Percentiles rank a stretch among this genome's conserved stretches.
phyloP scores from a whole-genome alignment of 2,329 filamentous ascomycete species.

The Botrytis deweyae region DNA sequence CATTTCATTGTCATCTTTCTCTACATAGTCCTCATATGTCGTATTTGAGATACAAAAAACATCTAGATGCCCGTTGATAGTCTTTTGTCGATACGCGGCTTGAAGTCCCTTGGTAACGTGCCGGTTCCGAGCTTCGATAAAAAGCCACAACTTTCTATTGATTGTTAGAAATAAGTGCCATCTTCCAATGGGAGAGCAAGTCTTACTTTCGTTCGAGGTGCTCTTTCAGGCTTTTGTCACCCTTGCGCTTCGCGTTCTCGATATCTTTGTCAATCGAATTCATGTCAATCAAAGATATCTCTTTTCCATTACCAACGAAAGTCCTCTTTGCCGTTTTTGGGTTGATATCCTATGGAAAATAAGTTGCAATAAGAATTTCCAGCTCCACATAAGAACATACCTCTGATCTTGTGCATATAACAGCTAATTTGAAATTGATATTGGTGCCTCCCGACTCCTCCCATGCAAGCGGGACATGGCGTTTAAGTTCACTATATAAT shows the following conservation, averaged over 20 bases:
- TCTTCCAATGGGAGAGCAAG: not conserved
- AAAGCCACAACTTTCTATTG: not conserved
- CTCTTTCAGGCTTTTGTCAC: not conserved
- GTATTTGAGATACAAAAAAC: slow-evolving; percentile 41
- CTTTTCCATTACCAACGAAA: not conserved
- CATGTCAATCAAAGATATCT: not conserved
- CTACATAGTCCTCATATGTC: not conserved
- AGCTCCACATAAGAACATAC: not conserved
- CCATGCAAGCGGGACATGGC: slow-evolving; percentile 5
- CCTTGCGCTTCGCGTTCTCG: not conserved
- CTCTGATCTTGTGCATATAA: not conserved
- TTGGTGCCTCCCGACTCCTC: slow-evolving; percentile 22
- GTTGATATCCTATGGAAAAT: not conserved
- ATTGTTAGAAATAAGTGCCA: not conserved
- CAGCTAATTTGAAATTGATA: slow-evolving; percentile 6
- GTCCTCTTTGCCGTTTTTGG: not conserved
- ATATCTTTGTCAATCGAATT: not conserved
- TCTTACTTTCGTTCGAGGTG: not conserved
- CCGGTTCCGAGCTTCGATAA: slow-evolving; percentile 2
- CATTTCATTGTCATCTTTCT: not conserved
- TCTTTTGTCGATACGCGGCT: not conserved
- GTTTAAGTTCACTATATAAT: not conserved
- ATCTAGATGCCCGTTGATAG: slow-evolving; percentile 31
- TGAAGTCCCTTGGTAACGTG: not conserved
- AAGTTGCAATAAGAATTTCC: not conserved